These are phyloP conservation scores for Clathrospora elynae DNA, from an alignment of 2,329 filamentous ascomycete species.

Conservation along the genomic window DNA sequence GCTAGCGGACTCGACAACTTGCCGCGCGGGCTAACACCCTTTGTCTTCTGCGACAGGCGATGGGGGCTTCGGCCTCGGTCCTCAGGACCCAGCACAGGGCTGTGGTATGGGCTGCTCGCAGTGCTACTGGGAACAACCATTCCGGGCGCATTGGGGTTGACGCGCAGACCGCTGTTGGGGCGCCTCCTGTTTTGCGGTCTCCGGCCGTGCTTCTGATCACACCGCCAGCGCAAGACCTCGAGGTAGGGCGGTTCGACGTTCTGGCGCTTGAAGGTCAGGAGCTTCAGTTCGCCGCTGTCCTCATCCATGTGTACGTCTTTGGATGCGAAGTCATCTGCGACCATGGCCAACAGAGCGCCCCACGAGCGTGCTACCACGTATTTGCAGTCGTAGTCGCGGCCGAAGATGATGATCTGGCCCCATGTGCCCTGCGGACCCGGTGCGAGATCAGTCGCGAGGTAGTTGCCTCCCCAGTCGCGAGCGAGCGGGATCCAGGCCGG, in stretches of 20 bases:
- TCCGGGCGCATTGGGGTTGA: constrained; percentile 58
- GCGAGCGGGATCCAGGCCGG: constrained; percentile 94
- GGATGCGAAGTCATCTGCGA: constrained; percentile 91
- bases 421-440: constrained; percentile 88
- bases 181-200: constrained; percentile 56
- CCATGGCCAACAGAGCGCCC: constrained; percentile 80
- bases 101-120: constrained; percentile 65
- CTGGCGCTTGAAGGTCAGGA: constrained; percentile 79
- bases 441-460: constrained; percentile 88
- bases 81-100: constrained; percentile 62
- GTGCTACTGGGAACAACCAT: constrained; percentile 54
- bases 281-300: constrained; percentile 86
- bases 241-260: constrained; percentile 92
- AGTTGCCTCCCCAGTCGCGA: constrained; percentile 98
- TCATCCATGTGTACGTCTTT: constrained; percentile 93
- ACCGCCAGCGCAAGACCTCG: constrained; percentile 92
- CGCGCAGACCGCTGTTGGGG: constrained; percentile 54
- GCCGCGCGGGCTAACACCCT: constrained; percentile 65
- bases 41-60: constrained; percentile 65
- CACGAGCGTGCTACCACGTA: constrained; percentile 94
- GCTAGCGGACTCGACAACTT: constrained; percentile 74
- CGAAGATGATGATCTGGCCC: constrained; percentile 96
- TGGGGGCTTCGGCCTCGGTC: constrained; percentile 74
- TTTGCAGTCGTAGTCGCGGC: constrained; percentile 97
- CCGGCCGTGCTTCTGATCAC: constrained; percentile 90